phyloP scores from a whole-genome alignment of 768 basidiomycete genomes.

The Leccinum arenicola region DNA sequence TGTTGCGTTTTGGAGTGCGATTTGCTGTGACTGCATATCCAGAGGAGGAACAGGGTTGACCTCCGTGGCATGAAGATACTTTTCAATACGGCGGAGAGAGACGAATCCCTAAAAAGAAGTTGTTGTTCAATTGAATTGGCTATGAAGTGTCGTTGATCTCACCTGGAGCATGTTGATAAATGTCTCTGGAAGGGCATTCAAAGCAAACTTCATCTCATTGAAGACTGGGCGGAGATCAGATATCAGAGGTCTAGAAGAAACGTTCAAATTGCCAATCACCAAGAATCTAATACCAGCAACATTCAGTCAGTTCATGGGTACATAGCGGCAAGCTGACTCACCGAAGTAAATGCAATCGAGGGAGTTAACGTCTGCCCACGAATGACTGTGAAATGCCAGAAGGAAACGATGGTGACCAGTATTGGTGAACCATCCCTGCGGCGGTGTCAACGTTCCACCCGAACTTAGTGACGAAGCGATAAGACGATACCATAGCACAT shows the following conservation, averaged over 20 bases:
- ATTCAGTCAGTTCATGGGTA: background rate
- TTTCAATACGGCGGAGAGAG: slow-evolving; percentile 87
- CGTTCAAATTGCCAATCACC: slow-evolving; percentile 26
- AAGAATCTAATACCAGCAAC: slow-evolving; percentile 33
- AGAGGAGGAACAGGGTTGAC: slow-evolving; percentile 61
- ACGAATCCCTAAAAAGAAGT: slow-evolving; percentile 57
- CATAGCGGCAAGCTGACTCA: slow-evolving; percentile 27
- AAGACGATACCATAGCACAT: slow-evolving; percentile 47
- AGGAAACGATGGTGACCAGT: slow-evolving; percentile 57
- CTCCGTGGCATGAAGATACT: slow-evolving; percentile 77
- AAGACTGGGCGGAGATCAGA: slow-evolving; percentile 53
- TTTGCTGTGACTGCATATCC: slow-evolving; percentile 51
- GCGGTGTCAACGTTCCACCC: background rate
- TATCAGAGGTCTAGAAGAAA: background rate
- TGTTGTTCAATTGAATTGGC: background rate
- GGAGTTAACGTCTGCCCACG: slow-evolving; percentile 71
- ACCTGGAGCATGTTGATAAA: slow-evolving; percentile 89
- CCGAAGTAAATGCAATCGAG: slow-evolving; percentile 79
- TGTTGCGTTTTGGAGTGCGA: slow-evolving; percentile 81
- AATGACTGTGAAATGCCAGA: slow-evolving; percentile 74
- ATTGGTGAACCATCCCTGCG: slow-evolving; percentile 48
- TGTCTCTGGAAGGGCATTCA: slow-evolving; percentile 87
- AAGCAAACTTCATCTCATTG: slow-evolving; percentile 81
- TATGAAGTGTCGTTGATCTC: background rate
- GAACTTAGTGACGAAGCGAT: background rate